phyloP scores from a whole-genome alignment of 2,329 filamentous ascomycete genomes.

The Apiospora arundinis region DNA sequence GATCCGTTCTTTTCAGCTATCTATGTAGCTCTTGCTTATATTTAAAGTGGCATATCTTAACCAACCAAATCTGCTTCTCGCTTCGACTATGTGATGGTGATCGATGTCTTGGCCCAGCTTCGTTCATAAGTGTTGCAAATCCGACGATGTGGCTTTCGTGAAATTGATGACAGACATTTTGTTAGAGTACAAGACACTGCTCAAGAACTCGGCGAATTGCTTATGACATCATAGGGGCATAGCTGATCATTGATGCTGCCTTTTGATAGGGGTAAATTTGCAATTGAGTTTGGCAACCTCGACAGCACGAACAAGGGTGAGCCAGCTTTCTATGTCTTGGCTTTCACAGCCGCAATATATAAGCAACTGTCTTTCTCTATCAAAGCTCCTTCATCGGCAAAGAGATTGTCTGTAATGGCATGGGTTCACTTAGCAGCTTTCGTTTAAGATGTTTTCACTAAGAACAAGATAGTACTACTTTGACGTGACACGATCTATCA shows the following conservation, averaged over 20 bases:
- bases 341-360: conserved; percentile 6
- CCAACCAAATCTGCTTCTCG: not conserved
- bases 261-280: not conserved
- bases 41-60: conserved; percentile 8
- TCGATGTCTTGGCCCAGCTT: conserved; percentile 11
- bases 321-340: not conserved
- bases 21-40: not conserved
- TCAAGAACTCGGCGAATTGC: not conserved
- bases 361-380: not conserved
- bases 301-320: not conserved
- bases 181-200: not conserved
- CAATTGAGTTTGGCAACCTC: not conserved
- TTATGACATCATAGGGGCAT: not conserved
- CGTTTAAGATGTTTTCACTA: not conserved
- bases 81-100: not conserved
- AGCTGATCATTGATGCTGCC: not conserved
- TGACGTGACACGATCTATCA: not conserved
- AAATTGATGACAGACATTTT: not conserved
- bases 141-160: not conserved
- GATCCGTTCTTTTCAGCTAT: conserved; percentile 1
- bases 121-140: not conserved
- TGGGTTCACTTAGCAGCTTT: not conserved
- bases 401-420: not conserved
- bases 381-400: not conserved
- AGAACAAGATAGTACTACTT: not conserved